Evolutionary conservation across 495 filamentous ascomycete genomes (phyloP), one percentile per base, ranked within the genome.

Genomic region (Penicillium ucsense): DNA sequence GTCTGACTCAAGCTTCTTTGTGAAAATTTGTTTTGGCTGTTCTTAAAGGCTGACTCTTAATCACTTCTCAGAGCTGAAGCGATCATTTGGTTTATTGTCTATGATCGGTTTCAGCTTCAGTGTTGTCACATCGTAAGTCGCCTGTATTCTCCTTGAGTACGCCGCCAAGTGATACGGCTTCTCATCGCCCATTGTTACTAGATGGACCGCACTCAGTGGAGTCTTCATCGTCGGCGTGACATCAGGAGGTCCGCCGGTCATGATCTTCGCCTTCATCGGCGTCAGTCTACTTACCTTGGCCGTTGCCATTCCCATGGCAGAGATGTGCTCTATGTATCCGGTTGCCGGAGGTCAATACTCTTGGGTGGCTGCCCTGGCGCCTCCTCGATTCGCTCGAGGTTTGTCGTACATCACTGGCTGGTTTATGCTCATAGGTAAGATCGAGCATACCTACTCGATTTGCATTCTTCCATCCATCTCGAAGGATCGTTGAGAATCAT

Each of bases 61-160:
- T 9, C 32, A 12, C 20, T 20, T 4, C 12, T 5, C 35, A 77
- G 78, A 80, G 59, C 66, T 80, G 50, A 77, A 77, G 50, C 70
- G 78, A 9, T 73, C 74, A 7, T 81, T 78, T 45, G 67, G 77
- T n/a, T 50, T 80, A 38, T 53, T 81, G 33, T 75, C 73, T 41
- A 81, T 81, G 76, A 66, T 81, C 41, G 77, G 76, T 3, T 80
- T 81, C 59, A 72, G 67, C 44, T 80, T 81, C 58, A 75, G 68
- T 44, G 74, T 81, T 39, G 76, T 81, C n/a, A 77, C 75, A 39
- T 68, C 66, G 72, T 73, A 45, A 46, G 60, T 33, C 35, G 2
- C 20, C 20, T 20, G 20, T 20, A 20, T 20, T 20, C 2, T 8
- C 29, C 0, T 3, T 20, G 4, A 7, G 9, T 38, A 6, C 12